Percentiles rank a stretch among this genome's conserved stretches.
These are phyloP conservation scores for Cercophora scortea DNA, from an alignment of 495 filamentous ascomycete genomes.

Conservation along the genomic window DNA sequence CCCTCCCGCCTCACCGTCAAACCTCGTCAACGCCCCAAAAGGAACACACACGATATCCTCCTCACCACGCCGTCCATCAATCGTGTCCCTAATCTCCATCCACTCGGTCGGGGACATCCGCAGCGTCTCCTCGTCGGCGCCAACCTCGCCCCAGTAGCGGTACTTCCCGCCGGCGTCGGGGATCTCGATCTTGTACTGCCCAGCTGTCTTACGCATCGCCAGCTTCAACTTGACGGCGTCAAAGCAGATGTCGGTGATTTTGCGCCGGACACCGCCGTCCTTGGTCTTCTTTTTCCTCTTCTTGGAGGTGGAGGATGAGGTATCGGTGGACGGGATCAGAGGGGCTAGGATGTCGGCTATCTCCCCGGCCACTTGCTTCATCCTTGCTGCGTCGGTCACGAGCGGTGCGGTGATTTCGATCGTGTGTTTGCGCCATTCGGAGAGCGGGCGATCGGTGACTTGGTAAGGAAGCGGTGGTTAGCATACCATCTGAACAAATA, in stretches of 20 bases:
- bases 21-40: conserved; percentile 8
- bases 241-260: conserved; percentile 2
- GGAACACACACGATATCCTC: neutral
- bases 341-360: neutral
- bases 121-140: neutral
- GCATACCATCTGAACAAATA: neutral
- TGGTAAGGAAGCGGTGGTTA: too few species aligned
- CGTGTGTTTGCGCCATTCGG: neutral
- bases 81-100: neutral
- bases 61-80: neutral
- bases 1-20: neutral
- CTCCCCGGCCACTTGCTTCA: neutral
- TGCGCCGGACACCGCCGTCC: neutral
- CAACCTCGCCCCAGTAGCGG: conserved; percentile 2
- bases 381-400: too few species aligned
- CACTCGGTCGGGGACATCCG: neutral
- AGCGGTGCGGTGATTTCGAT: neutral
- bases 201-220: neutral
- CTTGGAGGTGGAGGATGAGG: neutral
- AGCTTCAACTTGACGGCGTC: conserved; percentile 10
- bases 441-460: too few species aligned
- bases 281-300: neutral
- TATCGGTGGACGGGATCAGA: neutral
- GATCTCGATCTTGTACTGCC: conserved; percentile 5
- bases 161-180: neutral